These are phyloP conservation scores for Chytriomyces hyalinus DNA, from an alignment of 192 early-diverging fungal species.

Conservation along the genomic window DNA sequence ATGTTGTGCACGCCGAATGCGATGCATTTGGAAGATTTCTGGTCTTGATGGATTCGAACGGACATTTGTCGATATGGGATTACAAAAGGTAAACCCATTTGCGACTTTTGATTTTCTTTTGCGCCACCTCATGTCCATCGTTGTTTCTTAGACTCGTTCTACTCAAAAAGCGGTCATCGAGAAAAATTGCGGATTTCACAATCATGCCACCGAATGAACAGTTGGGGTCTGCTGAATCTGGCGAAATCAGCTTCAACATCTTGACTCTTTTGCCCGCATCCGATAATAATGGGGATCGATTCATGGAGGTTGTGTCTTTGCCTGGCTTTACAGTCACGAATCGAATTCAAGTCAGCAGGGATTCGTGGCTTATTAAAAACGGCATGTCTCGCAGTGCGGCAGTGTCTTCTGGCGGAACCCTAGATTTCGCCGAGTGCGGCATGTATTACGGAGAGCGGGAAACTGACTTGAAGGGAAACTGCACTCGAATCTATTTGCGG, in stretches of 20 bases:
- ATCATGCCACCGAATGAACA: not conserved
- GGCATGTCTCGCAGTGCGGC: not conserved
- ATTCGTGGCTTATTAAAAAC: conserved; percentile 27
- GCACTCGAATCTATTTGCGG: conserved; percentile 22
- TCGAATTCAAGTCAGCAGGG: conserved; percentile 23
- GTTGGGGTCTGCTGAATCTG: not conserved
- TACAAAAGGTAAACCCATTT: conserved; percentile 20
- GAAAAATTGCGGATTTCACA: conserved; percentile 25
- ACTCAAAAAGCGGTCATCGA: conserved; percentile 16
- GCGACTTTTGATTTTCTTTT: not conserved
- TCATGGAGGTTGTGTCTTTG: conserved; percentile 25
- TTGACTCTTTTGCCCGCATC: conserved; percentile 9
- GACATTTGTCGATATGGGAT: conserved; percentile 43
- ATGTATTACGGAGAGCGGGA: too few relatives aligned
- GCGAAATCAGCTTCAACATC: not conserved
- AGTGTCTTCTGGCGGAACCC: too few relatives aligned
- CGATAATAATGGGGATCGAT: not conserved
- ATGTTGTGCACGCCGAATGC: conserved; percentile 30
- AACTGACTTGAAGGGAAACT: too few relatives aligned
- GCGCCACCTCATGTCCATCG: not conserved
- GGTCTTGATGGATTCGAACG: conserved; percentile 31
- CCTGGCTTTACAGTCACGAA: conserved; percentile 29
- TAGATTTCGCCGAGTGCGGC: too few relatives aligned
- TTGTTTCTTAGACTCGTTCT: conserved; percentile 23
- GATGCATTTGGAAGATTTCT: conserved; percentile 31